These are phyloP conservation scores for Vitrella brassicaformis DNA, from an alignment of 73 alveolate species.

Conservation along the genomic window DNA sequence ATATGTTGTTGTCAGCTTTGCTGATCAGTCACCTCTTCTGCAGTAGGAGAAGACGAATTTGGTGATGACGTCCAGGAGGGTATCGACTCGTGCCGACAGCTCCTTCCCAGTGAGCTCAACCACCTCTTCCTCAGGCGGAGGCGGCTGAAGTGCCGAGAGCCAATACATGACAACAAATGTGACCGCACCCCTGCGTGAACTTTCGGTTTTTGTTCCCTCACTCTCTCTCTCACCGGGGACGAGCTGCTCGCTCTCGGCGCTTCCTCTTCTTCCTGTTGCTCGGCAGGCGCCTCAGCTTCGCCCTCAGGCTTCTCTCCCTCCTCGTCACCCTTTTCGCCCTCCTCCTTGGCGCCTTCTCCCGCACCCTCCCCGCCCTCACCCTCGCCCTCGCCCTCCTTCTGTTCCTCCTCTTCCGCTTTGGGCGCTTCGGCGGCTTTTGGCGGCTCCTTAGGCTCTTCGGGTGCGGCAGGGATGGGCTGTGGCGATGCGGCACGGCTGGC, in stretches of 20 bases:
- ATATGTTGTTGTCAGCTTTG: background rate
- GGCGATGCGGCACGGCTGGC: background rate
- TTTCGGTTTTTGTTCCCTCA: no score
- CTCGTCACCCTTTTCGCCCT: slow-evolving; percentile 40
- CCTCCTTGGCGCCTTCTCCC: slow-evolving; percentile 28
- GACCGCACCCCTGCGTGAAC: no score
- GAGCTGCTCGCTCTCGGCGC: no score
- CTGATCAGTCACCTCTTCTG: background rate
- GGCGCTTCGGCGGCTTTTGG: slow-evolving; percentile 14
- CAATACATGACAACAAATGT: no score
- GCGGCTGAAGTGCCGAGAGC: no score
- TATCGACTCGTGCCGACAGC: slow-evolving; percentile 17
- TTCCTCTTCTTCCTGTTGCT: background rate
- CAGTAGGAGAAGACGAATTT: slow-evolving; percentile 51
- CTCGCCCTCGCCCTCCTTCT: slow-evolving; percentile 48
- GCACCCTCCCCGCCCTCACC: slow-evolving; percentile 24
- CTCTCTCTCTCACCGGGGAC: no score
- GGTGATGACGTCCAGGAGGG: slow-evolving; percentile 42
- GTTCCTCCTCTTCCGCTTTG: slow-evolving; percentile 46
- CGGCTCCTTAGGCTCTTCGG: no score
- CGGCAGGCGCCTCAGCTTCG: slow-evolving; percentile 34
- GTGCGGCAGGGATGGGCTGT: background rate
- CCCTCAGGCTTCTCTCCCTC: slow-evolving; percentile 21
- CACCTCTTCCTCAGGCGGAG: slow-evolving; percentile 19
- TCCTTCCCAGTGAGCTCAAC: slow-evolving; percentile 27